Evolutionary conservation across 495 filamentous ascomycete species (phyloP).

Genomic region (Pyrenula aspistea): DNA sequence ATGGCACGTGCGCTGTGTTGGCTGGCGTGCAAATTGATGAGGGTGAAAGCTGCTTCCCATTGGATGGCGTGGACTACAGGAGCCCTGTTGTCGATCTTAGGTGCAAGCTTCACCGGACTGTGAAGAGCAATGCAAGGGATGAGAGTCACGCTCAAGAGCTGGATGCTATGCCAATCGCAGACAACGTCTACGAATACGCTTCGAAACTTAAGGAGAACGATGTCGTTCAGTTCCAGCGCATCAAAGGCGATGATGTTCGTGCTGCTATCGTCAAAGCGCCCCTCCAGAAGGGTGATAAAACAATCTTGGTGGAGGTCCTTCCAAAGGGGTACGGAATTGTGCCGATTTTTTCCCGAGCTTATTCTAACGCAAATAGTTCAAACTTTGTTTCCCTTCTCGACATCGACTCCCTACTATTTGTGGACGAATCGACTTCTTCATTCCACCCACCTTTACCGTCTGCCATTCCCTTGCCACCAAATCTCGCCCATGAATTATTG

Average conservation of each 20-base stretch:
- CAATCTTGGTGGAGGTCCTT: constrained; percentile 68
- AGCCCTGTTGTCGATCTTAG: constrained; percentile 81
- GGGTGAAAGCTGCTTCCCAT: constrained; percentile 73
- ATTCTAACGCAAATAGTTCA: constrained; percentile 11
- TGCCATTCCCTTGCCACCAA: not conserved
- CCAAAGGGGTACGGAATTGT: constrained; percentile 66
- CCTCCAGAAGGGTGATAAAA: constrained; percentile 49
- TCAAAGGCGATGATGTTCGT: constrained; percentile 77
- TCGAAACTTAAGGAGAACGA: constrained; percentile 57
- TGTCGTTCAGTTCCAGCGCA: constrained; percentile 78
- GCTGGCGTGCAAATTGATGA: constrained; percentile 87
- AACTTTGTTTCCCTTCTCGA: constrained; percentile 8
- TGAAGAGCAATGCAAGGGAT: constrained; percentile 44
- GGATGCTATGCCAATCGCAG: constrained; percentile 56
- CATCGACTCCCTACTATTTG: constrained; percentile 12
- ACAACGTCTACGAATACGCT: constrained; percentile 57
- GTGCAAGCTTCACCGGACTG: constrained; percentile 73
- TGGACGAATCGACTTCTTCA: not conserved
- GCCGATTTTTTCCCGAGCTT: constrained; percentile 1
- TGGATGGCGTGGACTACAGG: constrained; percentile 85
- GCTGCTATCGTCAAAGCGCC: constrained; percentile 83
- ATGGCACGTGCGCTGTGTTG: constrained; percentile 84
- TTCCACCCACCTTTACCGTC: not conserved
- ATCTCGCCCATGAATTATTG: not conserved
- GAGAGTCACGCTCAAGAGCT: constrained; percentile 41